Base-by-base conservation (phyloP, 108 stramenopile genomes). In the Stephanodiscus minutulus region DNA sequence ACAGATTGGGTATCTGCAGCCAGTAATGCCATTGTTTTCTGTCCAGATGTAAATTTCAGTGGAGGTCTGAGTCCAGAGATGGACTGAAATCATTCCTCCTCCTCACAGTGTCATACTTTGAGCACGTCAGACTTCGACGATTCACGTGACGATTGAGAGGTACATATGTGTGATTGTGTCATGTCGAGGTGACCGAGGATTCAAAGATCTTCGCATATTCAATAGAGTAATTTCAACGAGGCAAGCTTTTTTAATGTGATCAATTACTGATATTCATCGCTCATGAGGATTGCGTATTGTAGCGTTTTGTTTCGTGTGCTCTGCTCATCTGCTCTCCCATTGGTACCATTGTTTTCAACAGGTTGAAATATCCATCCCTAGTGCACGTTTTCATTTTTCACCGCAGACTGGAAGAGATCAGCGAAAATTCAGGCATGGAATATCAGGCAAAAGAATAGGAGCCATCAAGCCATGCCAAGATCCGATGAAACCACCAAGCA, bases 271-370 rank as follows among this genome's bases (percentile, higher is more conserved):
- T 53, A 53, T 27, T 27, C 15, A 24, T 53, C 25, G 2, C 10
- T 11, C 52, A 1, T 25, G 22, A 53, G 22, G 52, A n/a, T 53
- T 25, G 52, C 24, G 25, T 53, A 25, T 53, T 11, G 52, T 53
- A 53, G 52, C 52, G 52, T 27, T 3, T 53, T 53, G 25, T 53
- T 53, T 53, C 52, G 52, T 53, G 52, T 53, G 52, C 52, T 53
- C 52, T 53, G 22, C 22, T 13, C 43, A 44, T 13, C 15, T 15
- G 43, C 43, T 44, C 43, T 44, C 43, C 43, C 43, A 0, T 15
- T 17, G 43, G n/a, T 20, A 24, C 6, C 15, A 52, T 24, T 52
- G 24, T 52, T 21, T 52, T 52, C 18, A 24, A 20, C 20, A 21
- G 50, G 24, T 12, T 6, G 52, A 24, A 9, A 53, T 4, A 13